Evolutionary conservation across 208 protist species (phyloP).

Genomic region (Blechomonas ayalai): DNA sequence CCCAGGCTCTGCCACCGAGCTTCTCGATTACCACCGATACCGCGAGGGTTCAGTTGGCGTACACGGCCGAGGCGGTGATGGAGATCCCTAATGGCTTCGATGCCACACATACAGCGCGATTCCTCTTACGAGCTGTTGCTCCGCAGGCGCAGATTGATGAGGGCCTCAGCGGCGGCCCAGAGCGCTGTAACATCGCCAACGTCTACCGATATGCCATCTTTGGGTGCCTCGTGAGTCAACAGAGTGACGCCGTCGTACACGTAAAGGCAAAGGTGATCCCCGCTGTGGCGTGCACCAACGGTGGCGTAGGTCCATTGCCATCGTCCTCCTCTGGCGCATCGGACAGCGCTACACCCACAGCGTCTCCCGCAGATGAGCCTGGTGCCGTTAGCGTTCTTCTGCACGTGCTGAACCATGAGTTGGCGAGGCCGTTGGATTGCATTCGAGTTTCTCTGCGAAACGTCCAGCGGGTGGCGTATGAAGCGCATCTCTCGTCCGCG

Average conservation of each 20-base stretch:
- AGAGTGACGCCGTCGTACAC: slow-evolving; percentile 1
- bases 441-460: too few relatives aligned
- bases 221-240: slow-evolving; percentile 5
- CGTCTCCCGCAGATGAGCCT: too few relatives aligned
- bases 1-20: slow-evolving; percentile 3
- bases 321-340: too few relatives aligned
- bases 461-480: slow-evolving; percentile 1
- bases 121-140: slow-evolving; percentile 2
- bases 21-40: slow-evolving; percentile 2
- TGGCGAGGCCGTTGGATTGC: too few relatives aligned
- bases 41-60: slow-evolving; percentile 2
- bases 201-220: slow-evolving; percentile 3
- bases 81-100: slow-evolving; percentile 14
- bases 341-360: too few relatives aligned
- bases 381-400: too few relatives aligned
- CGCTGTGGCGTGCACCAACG: too few relatives aligned
- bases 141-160: background rate
- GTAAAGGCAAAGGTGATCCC: slow-evolving; percentile 5
- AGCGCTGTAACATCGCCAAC: background rate
- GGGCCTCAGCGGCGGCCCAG: background rate
- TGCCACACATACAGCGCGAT: slow-evolving; percentile 2
- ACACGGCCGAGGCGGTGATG: slow-evolving; percentile 11
- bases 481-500: slow-evolving; percentile 5
- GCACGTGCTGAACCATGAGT: too few relatives aligned
- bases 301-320: too few relatives aligned